Base-by-base conservation (phyloP, 352 stramenopile genomes). In the Nothophytophthora sp. region DNA sequence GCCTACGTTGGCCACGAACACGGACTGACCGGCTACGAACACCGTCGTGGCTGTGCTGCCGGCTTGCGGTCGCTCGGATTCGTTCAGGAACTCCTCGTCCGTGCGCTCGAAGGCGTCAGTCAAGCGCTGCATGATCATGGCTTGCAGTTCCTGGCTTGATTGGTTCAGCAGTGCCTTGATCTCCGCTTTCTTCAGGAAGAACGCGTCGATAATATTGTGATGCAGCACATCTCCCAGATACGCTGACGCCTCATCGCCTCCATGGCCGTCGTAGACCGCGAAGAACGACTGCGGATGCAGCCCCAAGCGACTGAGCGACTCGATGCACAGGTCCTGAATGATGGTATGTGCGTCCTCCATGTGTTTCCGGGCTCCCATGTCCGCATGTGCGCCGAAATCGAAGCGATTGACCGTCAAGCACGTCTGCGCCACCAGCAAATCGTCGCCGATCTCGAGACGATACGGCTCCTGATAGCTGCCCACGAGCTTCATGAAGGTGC, bases 271-370 rank as follows among this genome's bases (percentile, higher is more conserved):
- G 63, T 98, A 99, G 2, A 99, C 96, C 5, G 80, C 95, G 60
- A 96, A 96, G 69, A 97, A 99, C 27, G 90, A 97, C 54, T 98
- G 81, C 43, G 93, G 80, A 63, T 92, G 72, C 36, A 90, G 40
- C 0, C 74, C 72, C 12, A 86, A 34, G 4, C 63, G 61, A 40
- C 69, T 82, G 8, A 94, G 28, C 1, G 63, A 63, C 36, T 81
- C 50, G 11, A 92, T 81, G 27, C 86, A 80, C 46, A 94, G 54
- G 50, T 94, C 84, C 54, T 99, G 96, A 41, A 98, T 92, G 39
- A 98, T 89, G 38, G 95, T 88, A 33, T 97, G 97, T 23, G 94
- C 80, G 68, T 98, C 96, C 67, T 99, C 95, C 96, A 99, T 99
- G 22, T 96, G 88, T 48, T 96, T 97, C 18, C 96, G 67, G 7